Base-by-base conservation (phyloP, 2,329 filamentous ascomycete genomes). In the Corinectria fuckeliana region DNA sequence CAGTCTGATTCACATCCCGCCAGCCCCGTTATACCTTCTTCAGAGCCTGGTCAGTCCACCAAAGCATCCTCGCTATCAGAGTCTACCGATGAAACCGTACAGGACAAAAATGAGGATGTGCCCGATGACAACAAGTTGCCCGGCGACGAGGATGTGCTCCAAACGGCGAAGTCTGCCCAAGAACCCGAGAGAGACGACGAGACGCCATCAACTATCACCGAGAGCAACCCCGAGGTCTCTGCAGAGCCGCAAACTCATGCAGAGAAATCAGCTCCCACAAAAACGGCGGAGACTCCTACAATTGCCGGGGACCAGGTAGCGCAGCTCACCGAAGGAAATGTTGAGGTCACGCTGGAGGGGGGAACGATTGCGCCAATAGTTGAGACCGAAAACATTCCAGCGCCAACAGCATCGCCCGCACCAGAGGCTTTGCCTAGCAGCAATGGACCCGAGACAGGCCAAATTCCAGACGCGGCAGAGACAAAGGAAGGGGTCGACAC, bases 21-120 rank as follows among this genome's bases (percentile, higher is more conserved):
- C 10, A 88, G 86, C 13, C 85, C 86, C 0, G 71, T 82, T 20
- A 80, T 80, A 42, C 76, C 76, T 18, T 80, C 78, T 14, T 88
- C 85, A 5, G 85, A 88, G 58, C 76, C 81, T 36, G 84, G 80
- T 13, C 80, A 83, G 49, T 88, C 86, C 3, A 89, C 87, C 6
- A 85, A 84, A 65, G 86, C 87, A 4, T 89, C 86, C 0, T 89
- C 87, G 0, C 71, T 89, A 9, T 88, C 86, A 5, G 87, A 88
- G 60, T 85, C 83, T 2, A 88, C 86, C 2, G 83, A 88, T 58
- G 85, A 87, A 68, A 88, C 85, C 4, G 72, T 85, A 2, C 78
- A 78, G 44, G 78, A 75, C 10, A 74, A 76, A 55, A 55, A 48
- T 21, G 66, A 71, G 8, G 56, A 66, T 44, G 54, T 44, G 4